These are phyloP conservation scores for Thraustochytrium sp. DNA, from an alignment of 352 stramenopile species.

Conservation along the genomic window DNA sequence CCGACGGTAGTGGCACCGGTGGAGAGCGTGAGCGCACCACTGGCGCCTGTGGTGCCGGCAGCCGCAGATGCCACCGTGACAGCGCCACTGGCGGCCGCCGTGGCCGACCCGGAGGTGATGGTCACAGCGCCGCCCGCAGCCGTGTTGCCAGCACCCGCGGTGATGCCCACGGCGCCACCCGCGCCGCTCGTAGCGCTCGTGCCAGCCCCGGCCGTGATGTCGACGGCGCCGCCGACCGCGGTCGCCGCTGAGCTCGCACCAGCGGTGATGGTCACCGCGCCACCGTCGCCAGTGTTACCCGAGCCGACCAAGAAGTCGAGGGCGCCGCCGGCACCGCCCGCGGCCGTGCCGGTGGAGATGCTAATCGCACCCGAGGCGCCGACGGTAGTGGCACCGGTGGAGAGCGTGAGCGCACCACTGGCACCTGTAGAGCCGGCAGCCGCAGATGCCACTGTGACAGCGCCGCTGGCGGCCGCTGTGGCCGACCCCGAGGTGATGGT, in stretches of 20 bases:
- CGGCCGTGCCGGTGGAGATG: neutral
- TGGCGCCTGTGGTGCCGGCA: neutral
- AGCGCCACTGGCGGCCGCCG: neutral
- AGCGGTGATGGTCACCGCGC: neutral
- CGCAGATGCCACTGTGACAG: too few species aligned
- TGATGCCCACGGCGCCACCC: neutral
- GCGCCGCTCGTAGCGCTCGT: neutral
- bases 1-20: slow-evolving; percentile 49
- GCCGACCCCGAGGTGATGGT: too few species aligned
- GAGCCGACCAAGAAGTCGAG: neutral
- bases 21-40: neutral
- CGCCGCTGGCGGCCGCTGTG: neutral
- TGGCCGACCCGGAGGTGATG: neutral
- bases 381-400: neutral
- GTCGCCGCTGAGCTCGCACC: neutral
- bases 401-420: neutral
- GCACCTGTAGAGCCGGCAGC: too few species aligned
- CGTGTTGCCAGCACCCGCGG: neutral
- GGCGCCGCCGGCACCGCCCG: neutral
- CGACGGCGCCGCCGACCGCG: neutral
- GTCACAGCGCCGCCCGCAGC: neutral
- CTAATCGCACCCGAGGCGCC: neutral
- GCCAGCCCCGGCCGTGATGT: neutral
- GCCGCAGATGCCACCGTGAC: too few species aligned
- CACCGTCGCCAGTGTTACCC: neutral